Conservation (phyloP, 345 rosid genomes). For the Syzygium jambos region DNA sequence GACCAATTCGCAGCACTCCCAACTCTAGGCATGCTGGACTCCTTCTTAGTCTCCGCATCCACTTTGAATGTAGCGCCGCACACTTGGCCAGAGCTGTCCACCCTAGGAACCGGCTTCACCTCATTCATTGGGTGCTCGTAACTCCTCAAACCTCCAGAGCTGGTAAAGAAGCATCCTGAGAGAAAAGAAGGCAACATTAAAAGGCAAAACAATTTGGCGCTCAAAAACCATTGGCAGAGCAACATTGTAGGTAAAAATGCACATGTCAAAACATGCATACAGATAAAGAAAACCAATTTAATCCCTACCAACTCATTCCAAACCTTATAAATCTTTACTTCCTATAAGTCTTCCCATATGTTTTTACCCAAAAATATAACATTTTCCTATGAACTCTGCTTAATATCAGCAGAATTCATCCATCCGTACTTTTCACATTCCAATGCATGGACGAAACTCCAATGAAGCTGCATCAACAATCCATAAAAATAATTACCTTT, state of each 20-base stretch:
- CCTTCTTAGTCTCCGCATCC: slow-evolving; percentile 71
- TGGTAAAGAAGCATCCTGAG: slow-evolving; percentile 84
- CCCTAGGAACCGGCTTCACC: slow-evolving; percentile 86
- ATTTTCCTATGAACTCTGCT: neutral
- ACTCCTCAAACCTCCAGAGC: slow-evolving; percentile 93
- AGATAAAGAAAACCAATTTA: neutral
- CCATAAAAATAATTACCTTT: slow-evolving; percentile 40
- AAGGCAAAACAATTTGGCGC: neutral
- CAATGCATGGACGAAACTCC: neutral
- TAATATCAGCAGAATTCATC: neutral
- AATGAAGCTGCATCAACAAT: neutral
- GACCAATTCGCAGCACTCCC: slow-evolving; percentile 97
- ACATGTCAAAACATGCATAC: neutral
- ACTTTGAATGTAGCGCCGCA: slow-evolving; percentile 77
- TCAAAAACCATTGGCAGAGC: neutral
- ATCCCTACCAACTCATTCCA: neutral
- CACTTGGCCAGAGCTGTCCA: slow-evolving; percentile 82
- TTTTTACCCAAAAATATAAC: neutral
- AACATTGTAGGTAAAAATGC: neutral
- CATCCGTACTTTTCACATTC: neutral
- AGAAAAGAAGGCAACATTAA: slow-evolving; percentile 1
- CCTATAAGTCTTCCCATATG: neutral
- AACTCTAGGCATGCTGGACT: slow-evolving; percentile 74
- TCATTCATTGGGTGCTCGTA: slow-evolving; percentile 76
- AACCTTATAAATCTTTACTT: neutral